phyloP scores from a whole-genome alignment of 176 grass and related monocot species.

The Saccharum officinarum region DNA sequence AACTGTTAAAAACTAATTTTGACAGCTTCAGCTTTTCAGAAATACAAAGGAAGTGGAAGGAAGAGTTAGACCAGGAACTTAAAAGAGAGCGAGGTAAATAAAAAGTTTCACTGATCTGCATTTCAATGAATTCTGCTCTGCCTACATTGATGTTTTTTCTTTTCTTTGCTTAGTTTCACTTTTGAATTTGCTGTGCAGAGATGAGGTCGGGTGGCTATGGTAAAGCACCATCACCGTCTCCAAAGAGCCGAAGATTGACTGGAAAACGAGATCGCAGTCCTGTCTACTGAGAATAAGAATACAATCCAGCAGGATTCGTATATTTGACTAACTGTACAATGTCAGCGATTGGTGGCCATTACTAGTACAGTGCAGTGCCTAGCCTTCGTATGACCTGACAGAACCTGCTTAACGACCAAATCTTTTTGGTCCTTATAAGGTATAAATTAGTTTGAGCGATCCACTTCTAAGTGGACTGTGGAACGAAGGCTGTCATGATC shows the following conservation, averaged over 20 bases:
- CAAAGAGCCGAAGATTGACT: slow-evolving; percentile 42
- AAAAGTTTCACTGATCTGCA: neutral
- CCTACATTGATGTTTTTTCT: neutral
- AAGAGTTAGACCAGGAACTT: slow-evolving; percentile 86
- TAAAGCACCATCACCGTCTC: slow-evolving; percentile 71
- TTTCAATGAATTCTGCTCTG: neutral
- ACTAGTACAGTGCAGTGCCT: slow-evolving; percentile 29
- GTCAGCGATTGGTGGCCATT: slow-evolving; percentile 42
- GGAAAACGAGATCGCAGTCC: slow-evolving; percentile 61
- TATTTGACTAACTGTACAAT: slow-evolving; percentile 19
- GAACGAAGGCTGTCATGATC: neutral
- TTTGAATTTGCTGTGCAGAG: slow-evolving; percentile 43
- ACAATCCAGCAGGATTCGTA: neutral
- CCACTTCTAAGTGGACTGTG: slow-evolving; percentile 4
- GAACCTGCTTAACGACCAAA: slow-evolving; percentile 19
- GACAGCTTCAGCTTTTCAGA: slow-evolving; percentile 56
- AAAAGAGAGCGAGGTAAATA: slow-evolving; percentile 79
- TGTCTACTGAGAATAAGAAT: slow-evolving; percentile 38
- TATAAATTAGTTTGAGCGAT: slow-evolving; percentile 15
- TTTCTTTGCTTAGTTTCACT: neutral
- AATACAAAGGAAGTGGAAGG: slow-evolving; percentile 72
- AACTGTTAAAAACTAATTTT: slow-evolving; percentile 18
- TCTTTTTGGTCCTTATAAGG: slow-evolving; percentile 26
- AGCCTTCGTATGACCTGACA: slow-evolving; percentile 24
- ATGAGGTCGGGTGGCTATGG: slow-evolving; percentile 58